Evolutionary conservation across 176 grass and related monocot genomes (phyloP).

Genomic region (Ananas comosus): DNA sequence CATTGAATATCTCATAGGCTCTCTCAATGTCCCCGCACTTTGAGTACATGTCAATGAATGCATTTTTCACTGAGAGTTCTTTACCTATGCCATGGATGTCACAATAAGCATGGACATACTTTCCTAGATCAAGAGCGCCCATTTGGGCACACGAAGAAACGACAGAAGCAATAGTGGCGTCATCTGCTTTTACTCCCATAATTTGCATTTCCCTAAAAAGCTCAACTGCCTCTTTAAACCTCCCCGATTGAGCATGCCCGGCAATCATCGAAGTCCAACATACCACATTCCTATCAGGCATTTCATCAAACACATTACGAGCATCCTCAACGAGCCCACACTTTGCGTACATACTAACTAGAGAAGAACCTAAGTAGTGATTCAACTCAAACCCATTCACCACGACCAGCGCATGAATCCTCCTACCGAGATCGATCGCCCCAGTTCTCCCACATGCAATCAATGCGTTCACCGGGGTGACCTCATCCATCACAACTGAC

Average conservation of each 20-base stretch:
- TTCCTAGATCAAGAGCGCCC: conserved; percentile 37
- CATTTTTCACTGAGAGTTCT: conserved; percentile 36
- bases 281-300: background rate
- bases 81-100: conserved; percentile 23
- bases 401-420: conserved; percentile 52
- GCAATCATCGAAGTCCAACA: background rate
- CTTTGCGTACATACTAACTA: conserved; percentile 81
- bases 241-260: background rate
- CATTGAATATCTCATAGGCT: conserved; percentile 27
- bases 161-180: no score
- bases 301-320: background rate
- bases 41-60: conserved; percentile 55
- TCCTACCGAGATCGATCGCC: conserved; percentile 26
- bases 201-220: background rate
- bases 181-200: background rate
- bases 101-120: conserved; percentile 29
- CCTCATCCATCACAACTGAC: conserved; percentile 41
- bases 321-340: background rate
- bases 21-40: conserved; percentile 48
- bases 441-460: conserved; percentile 66
- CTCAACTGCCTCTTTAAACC: background rate
- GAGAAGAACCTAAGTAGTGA: conserved; percentile 31
- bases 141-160: background rate
- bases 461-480: conserved; percentile 62
- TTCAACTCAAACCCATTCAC: conserved; percentile 30